These are phyloP conservation scores for Litsea cubeba DNA, from an alignment of 164 flowering plant species.

Conservation along the genomic window DNA sequence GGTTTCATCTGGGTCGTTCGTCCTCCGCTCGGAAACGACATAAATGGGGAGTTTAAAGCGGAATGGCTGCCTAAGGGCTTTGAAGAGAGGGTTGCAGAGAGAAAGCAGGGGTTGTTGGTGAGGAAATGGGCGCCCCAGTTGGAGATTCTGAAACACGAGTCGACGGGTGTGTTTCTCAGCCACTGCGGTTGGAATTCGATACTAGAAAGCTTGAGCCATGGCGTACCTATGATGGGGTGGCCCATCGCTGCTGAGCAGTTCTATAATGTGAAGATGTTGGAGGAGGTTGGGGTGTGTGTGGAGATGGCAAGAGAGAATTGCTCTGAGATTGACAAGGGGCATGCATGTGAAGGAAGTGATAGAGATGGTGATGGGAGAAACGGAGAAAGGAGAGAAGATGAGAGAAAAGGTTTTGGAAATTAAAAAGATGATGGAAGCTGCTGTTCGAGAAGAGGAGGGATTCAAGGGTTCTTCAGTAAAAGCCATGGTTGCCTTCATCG, in stretches of 20 bases:
- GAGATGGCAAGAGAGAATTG: slow-evolving; percentile 12
- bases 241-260: slow-evolving; percentile 12
- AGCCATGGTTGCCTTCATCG: background rate
- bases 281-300: slow-evolving; percentile 16
- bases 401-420: background rate
- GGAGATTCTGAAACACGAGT: slow-evolving; percentile 6
- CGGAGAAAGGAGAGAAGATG: slow-evolving; percentile 11
- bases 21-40: slow-evolving; percentile 24
- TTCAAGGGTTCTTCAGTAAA: slow-evolving; percentile 2
- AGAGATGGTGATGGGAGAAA: slow-evolving; percentile 11
- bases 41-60: slow-evolving; percentile 14
- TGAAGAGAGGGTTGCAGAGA: slow-evolving; percentile 7
- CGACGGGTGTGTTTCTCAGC: slow-evolving; percentile 13
- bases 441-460: slow-evolving; percentile 1
- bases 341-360: background rate
- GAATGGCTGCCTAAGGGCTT: slow-evolving; percentile 20
- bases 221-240: slow-evolving; percentile 13
- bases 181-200: slow-evolving; percentile 20
- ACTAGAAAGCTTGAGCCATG: slow-evolving; percentile 10
- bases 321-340: background rate
- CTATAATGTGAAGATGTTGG: slow-evolving; percentile 10
- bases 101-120: slow-evolving; percentile 5
- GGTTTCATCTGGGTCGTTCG: slow-evolving; percentile 40
- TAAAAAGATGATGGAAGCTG: slow-evolving; percentile 2
- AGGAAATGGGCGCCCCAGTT: slow-evolving; percentile 13